Conservation (phyloP, 2,329 filamentous ascomycete species). For the Coniella lustricola region DNA sequence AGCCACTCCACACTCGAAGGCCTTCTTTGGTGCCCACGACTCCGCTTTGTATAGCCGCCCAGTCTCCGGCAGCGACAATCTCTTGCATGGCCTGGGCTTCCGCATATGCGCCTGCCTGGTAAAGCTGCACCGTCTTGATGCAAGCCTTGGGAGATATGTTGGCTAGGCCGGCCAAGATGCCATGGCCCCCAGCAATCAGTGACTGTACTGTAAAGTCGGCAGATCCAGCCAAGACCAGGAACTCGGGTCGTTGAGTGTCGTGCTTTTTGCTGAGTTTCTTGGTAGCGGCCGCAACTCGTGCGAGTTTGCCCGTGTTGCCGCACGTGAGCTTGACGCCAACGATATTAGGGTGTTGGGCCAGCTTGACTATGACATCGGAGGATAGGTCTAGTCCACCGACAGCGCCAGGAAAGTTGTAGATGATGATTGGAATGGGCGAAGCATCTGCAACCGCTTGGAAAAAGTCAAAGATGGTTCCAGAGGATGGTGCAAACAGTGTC, state of each 20-base stretch:
- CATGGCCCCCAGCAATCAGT: conserved; percentile 60
- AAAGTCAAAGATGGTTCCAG: conserved; percentile 55
- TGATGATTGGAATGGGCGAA: conserved; percentile 58
- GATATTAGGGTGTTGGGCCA: conserved; percentile 58
- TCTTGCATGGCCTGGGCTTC: conserved; percentile 61
- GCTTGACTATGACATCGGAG: conserved; percentile 53
- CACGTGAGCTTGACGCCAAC: conserved; percentile 64
- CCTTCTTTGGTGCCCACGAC: conserved; percentile 66
- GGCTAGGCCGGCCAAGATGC: conserved; percentile 64
- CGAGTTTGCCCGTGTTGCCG: conserved; percentile 64
- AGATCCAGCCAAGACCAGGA: conserved; percentile 65
- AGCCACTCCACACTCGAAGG: conserved; percentile 59
- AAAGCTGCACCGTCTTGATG: conserved; percentile 54
- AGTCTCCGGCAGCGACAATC: conserved; percentile 60
- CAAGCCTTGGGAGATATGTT: conserved; percentile 65
- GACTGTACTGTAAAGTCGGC: conserved; percentile 68
- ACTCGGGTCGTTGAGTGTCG: conserved; percentile 36
- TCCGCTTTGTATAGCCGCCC: conserved; percentile 64
- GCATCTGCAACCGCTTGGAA: conserved; percentile 58
- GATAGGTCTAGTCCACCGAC: conserved; percentile 57
- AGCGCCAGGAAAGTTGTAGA: conserved; percentile 64
- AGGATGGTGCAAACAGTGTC: conserved; percentile 53
- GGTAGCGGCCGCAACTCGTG: conserved; percentile 52
- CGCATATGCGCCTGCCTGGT: conserved; percentile 45
- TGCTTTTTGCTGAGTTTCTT: conserved; percentile 33